phyloP scores from a whole-genome alignment of 129 eudicot species.

The Flaveria bidentis region DNA sequence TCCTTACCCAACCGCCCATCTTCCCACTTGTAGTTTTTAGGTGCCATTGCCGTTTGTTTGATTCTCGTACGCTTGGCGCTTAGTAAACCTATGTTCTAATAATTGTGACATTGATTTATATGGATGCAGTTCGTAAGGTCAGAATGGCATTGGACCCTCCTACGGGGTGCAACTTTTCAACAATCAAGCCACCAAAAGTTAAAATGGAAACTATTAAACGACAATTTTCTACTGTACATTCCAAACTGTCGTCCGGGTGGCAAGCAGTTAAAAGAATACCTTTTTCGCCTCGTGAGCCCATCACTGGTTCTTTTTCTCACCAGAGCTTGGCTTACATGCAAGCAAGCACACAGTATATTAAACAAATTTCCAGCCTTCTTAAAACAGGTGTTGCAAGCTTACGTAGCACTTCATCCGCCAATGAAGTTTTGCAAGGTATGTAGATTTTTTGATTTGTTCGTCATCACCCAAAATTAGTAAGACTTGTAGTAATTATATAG shows the following conservation, averaged over 20 bases:
- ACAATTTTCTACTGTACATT: constrained; percentile 42
- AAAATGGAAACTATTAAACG: constrained; percentile 52
- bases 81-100: background rate
- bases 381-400: constrained; percentile 66
- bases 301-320: constrained; percentile 60
- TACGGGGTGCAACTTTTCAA: constrained; percentile 69
- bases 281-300: constrained; percentile 56
- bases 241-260: constrained; percentile 65
- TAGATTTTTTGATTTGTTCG: constrained; percentile 6
- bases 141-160: constrained; percentile 75
- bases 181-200: constrained; percentile 57
- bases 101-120: constrained; percentile 8
- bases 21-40: background rate
- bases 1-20: background rate
- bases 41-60: background rate
- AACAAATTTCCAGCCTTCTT: constrained; percentile 77
- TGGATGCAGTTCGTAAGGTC: constrained; percentile 74
- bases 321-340: constrained; percentile 84
- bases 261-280: constrained; percentile 61
- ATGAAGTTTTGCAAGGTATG: constrained; percentile 70
- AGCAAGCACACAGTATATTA: constrained; percentile 72
- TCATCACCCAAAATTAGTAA: background rate
- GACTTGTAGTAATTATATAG: background rate
- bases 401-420: constrained; percentile 64
- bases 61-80: background rate